phyloP scores from a whole-genome alignment of 331 rosid genomes.

The Stylosanthes scabra region DNA sequence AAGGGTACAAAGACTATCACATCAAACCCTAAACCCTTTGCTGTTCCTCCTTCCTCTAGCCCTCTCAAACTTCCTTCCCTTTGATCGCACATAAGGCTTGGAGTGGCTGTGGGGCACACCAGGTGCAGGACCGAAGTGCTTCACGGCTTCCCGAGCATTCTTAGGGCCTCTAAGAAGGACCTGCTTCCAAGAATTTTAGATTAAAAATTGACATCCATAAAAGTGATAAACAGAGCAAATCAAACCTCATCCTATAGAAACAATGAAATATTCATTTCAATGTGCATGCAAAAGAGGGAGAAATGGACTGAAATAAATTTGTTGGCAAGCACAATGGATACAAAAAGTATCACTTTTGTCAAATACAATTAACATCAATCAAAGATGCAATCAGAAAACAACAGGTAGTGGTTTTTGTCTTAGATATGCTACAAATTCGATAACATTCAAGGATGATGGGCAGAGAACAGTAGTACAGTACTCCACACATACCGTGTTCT shows the following conservation, averaged over 20 bases:
- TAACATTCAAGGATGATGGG: neutral
- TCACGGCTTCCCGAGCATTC: constrained; percentile 95
- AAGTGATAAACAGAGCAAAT: neutral
- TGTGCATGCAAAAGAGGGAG: neutral
- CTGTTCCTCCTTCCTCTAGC: constrained; percentile 97
- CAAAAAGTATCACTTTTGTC: neutral
- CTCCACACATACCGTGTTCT: constrained; percentile 73
- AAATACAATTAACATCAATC: neutral
- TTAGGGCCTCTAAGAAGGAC: constrained; percentile 93
- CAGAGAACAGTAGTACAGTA: no score
- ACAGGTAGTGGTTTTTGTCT: neutral
- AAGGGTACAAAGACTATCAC: constrained; percentile 22
- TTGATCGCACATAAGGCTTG: constrained; percentile 80
- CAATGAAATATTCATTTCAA: neutral
- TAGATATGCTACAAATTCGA: constrained; percentile 5
- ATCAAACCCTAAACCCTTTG: constrained; percentile 77
- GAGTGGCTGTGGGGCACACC: constrained; percentile 97
- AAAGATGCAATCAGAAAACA: neutral
- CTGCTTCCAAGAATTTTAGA: constrained; percentile 42
- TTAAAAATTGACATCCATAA: neutral
- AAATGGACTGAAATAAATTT: neutral
- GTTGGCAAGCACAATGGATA: neutral
- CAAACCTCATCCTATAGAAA: neutral
- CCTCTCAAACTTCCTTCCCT: constrained; percentile 93
- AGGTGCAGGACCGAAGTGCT: constrained; percentile 95